phyloP scores from a whole-genome alignment of 139 green algal genomes.

The Dunaliella sp. region DNA sequence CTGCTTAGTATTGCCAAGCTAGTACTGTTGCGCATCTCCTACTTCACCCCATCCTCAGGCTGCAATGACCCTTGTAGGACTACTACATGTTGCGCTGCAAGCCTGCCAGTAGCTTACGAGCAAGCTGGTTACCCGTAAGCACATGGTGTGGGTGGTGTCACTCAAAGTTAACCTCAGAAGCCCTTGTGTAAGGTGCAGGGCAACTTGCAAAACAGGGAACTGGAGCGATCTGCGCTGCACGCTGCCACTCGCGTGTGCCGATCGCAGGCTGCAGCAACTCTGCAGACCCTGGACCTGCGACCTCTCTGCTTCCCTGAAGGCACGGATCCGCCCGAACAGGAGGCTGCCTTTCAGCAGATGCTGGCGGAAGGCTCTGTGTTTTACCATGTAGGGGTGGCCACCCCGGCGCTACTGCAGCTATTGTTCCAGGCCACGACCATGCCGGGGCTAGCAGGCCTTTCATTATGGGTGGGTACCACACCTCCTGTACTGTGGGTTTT shows the following conservation, averaged over 20 bases:
- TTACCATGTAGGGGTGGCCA: background rate
- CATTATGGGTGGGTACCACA: background rate
- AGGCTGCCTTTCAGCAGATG: background rate
- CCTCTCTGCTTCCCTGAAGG: background rate
- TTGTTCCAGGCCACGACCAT: background rate
- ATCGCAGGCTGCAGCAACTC: background rate
- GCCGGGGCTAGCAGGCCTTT: background rate
- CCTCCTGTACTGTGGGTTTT: too few species aligned
- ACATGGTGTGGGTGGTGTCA: too few species aligned
- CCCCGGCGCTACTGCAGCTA: background rate
- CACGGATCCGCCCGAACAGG: background rate
- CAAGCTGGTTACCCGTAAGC: background rate
- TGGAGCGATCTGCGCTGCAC: background rate
- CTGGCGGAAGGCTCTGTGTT: background rate
- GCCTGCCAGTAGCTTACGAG: background rate
- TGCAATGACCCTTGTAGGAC: too few species aligned
- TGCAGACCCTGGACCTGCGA: background rate
- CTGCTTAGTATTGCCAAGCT: too few species aligned
- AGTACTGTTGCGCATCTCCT: too few species aligned
- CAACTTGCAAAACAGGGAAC: background rate
- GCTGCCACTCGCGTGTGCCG: background rate
- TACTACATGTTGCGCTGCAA: too few species aligned
- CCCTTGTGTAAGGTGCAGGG: too few species aligned
- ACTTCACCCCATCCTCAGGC: too few species aligned
- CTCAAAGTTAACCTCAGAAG: too few species aligned